A percentile compares a stretch with the other conserved stretches of the same genome.
phyloP scores from a whole-genome alignment of 305 asterid species.

The Coffea humblotiana region DNA sequence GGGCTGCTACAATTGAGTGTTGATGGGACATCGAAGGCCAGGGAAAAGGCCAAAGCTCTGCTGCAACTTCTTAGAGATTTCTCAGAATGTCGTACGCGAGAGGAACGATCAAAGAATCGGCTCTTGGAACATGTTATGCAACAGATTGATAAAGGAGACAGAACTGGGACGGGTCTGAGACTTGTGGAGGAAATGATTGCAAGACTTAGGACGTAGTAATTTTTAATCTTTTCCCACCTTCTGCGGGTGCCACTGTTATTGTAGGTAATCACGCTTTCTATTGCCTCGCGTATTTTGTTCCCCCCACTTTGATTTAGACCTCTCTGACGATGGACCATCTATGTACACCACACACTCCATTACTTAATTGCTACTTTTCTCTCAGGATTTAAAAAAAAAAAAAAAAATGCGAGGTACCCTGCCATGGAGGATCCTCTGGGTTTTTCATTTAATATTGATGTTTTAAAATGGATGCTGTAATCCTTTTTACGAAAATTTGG shows the following conservation, averaged over 20 bases:
- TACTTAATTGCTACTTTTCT: too few relatives aligned
- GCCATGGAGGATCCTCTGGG: too few relatives aligned
- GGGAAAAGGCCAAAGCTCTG: conserved; percentile 63
- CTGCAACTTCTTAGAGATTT: conserved; percentile 65
- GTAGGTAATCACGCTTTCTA: not conserved
- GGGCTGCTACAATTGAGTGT: conserved; percentile 76
- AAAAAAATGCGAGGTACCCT: too few relatives aligned
- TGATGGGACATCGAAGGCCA: conserved; percentile 55
- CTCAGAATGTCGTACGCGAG: conserved; percentile 32
- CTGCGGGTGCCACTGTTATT: not conserved
- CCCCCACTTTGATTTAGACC: too few relatives aligned
- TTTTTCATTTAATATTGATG: too few relatives aligned
- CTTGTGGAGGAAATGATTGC: conserved; percentile 83
- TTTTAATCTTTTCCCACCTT: conserved; percentile 19
- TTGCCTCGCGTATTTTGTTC: not conserved
- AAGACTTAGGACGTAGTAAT: conserved; percentile 72
- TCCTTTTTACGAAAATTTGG: too few relatives aligned
- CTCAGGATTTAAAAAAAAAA: too few relatives aligned
- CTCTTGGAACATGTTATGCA: conserved; percentile 63
- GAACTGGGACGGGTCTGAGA: conserved; percentile 42
- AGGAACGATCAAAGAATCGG: conserved; percentile 38
- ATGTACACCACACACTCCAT: too few relatives aligned
- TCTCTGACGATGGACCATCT: too few relatives aligned
- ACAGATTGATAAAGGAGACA: conserved; percentile 67
- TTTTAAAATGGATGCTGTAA: too few relatives aligned